Conservation (phyloP, 495 filamentous ascomycete genomes). For the Lasiosphaeris hirsuta region DNA sequence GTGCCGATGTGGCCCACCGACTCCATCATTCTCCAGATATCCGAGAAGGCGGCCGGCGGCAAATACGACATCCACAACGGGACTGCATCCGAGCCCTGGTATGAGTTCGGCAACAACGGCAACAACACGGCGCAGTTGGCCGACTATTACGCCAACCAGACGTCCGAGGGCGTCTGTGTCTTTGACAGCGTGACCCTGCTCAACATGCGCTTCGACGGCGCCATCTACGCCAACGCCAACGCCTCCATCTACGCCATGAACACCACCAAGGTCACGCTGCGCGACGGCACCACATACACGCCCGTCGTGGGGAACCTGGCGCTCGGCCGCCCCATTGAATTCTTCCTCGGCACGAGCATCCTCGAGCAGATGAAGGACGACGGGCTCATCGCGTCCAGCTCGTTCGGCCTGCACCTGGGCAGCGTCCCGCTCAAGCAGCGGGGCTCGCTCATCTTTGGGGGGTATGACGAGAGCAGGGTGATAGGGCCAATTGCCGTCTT, state of each 20-base stretch:
- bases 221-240: slow-evolving; percentile 12
- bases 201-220: slow-evolving; percentile 8
- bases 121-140: not conserved
- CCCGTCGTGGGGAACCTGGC: slow-evolving; percentile 12
- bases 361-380: slow-evolving; percentile 13
- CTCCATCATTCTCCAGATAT: not conserved
- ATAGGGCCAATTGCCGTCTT: slow-evolving; percentile 19
- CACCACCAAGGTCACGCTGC: not conserved
- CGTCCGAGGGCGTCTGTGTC: slow-evolving; percentile 4
- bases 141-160: slow-evolving; percentile 1
- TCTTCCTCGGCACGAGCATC: slow-evolving; percentile 4
- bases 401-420: slow-evolving; percentile 51
- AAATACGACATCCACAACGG: slow-evolving; percentile 3
- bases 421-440: slow-evolving; percentile 32
- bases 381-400: slow-evolving; percentile 37
- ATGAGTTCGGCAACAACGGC: not conserved
- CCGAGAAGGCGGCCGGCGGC: not conserved
- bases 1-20: slow-evolving; percentile 17
- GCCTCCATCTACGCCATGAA: slow-evolving; percentile 14
- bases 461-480: slow-evolving; percentile 40
- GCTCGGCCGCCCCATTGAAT: slow-evolving; percentile 1
- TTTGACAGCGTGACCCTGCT: slow-evolving; percentile 9
- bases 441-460: slow-evolving; percentile 44
- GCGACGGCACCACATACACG: slow-evolving; percentile 3
- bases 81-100: not conserved